phyloP scores from a whole-genome alignment of 495 filamentous ascomycete species.

The Evernia prunastri region DNA sequence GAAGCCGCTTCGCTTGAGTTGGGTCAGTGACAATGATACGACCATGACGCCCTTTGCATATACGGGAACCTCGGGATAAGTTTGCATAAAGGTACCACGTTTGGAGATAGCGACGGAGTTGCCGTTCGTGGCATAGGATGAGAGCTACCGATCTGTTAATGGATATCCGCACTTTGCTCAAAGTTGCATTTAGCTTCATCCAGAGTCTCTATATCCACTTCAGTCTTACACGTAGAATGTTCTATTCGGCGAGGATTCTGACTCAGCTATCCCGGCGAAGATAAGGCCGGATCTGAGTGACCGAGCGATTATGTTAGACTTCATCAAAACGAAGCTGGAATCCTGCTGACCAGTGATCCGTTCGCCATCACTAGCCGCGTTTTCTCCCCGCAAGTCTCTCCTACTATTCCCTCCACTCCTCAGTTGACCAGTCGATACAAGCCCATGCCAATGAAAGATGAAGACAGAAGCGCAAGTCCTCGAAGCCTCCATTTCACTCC shows the following conservation, averaged over 20 bases:
- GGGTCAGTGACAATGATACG: background rate
- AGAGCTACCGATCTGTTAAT: background rate
- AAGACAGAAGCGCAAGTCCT: constrained; percentile 65
- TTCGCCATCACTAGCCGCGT: no score
- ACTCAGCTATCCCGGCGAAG: background rate
- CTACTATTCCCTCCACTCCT: constrained; percentile 11
- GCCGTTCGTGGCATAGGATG: background rate
- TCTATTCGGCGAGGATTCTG: background rate
- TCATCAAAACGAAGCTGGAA: background rate
- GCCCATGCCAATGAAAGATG: constrained; percentile 63
- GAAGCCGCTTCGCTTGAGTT: constrained; percentile 58
- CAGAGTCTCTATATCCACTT: background rate
- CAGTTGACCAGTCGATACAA: constrained; percentile 52
- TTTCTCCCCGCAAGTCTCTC: background rate
- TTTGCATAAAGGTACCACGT: constrained; percentile 3
- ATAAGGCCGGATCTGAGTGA: background rate
- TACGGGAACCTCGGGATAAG: constrained; percentile 13
- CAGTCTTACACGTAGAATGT: background rate
- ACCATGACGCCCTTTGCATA: constrained; percentile 9
- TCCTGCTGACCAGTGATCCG: background rate
- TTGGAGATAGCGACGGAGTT: constrained; percentile 16
- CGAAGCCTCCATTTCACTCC: constrained; percentile 66
- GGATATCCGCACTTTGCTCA: constrained; percentile 9
- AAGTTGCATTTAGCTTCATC: background rate
- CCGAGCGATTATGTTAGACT: background rate